Evolutionary conservation across 257 asterid genomes (phyloP).

Genomic region (Henckelia pumila): DNA sequence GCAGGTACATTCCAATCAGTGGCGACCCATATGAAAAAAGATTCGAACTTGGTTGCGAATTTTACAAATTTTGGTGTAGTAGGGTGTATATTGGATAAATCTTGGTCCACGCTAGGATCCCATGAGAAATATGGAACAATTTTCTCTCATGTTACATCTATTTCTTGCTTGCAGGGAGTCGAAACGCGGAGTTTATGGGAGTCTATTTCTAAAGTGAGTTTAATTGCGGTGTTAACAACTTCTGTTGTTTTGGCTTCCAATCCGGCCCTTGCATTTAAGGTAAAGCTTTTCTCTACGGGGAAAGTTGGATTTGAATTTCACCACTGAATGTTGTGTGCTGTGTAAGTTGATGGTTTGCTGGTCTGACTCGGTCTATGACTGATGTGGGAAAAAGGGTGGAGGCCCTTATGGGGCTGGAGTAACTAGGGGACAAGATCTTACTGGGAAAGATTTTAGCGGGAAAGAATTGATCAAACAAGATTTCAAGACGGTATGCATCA

Average conservation of each 20-base stretch:
- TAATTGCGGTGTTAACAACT: conserved; percentile 67
- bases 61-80: neutral
- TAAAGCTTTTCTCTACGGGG: conserved; percentile 18
- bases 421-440: conserved; percentile 95
- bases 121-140: neutral
- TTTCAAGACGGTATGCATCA: conserved; percentile 69
- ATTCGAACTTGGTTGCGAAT: neutral
- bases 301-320: neutral
- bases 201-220: conserved; percentile 55
- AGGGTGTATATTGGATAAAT: neutral
- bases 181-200: conserved; percentile 35
- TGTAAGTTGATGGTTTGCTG: conserved; percentile 1
- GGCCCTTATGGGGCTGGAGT: conserved; percentile 96
- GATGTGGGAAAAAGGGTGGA: conserved; percentile 60
- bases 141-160: neutral
- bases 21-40: neutral
- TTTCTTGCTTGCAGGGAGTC: conserved; percentile 31
- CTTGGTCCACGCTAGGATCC: neutral
- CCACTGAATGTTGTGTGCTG: conserved; percentile 8
- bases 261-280: conserved; percentile 97
- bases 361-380: conserved; percentile 19
- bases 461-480: conserved; percentile 81
- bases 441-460: conserved; percentile 88
- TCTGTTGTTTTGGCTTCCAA: conserved; percentile 64
- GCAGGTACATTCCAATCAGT: conserved; percentile 29